Evolutionary conservation across 176 grass and related monocot genomes (phyloP).

Genomic region (Oryza australiensis): DNA sequence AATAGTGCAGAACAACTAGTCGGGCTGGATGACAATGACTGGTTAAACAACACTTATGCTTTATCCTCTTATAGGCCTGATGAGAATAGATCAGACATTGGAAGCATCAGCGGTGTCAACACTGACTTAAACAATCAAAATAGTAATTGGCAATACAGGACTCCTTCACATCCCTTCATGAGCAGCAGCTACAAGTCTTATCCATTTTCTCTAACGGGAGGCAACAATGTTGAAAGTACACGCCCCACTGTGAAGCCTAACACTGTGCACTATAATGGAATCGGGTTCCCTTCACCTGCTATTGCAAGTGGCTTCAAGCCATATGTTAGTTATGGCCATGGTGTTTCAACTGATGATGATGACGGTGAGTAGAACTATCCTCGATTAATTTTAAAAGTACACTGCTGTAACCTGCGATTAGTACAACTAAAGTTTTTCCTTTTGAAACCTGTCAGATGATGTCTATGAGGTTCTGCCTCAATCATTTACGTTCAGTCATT

Average conservation of each 20-base stretch:
- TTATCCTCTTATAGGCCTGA: slow-evolving; percentile 25
- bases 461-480: slow-evolving; percentile 1
- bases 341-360: neutral
- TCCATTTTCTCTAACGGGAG: neutral
- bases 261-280: neutral
- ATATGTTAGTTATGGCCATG: neutral
- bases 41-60: neutral
- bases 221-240: neutral
- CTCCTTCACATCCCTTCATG: slow-evolving; percentile 37
- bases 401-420: neutral
- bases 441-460: slow-evolving; percentile 3
- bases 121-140: neutral
- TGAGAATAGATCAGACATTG: neutral
- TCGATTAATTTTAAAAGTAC: neutral
- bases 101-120: neutral
- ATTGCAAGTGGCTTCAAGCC: neutral
- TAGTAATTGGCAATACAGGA: slow-evolving; percentile 6
- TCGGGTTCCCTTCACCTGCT: neutral
- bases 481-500: slow-evolving; percentile 26
- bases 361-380: slow-evolving; percentile 24
- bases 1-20: neutral
- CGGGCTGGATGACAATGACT: neutral
- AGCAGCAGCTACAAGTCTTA: neutral
- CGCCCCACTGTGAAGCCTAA: neutral
- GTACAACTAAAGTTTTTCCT: neutral